Conservation (phyloP, 306 rosid species). For the Inga leiocalycina region DNA sequence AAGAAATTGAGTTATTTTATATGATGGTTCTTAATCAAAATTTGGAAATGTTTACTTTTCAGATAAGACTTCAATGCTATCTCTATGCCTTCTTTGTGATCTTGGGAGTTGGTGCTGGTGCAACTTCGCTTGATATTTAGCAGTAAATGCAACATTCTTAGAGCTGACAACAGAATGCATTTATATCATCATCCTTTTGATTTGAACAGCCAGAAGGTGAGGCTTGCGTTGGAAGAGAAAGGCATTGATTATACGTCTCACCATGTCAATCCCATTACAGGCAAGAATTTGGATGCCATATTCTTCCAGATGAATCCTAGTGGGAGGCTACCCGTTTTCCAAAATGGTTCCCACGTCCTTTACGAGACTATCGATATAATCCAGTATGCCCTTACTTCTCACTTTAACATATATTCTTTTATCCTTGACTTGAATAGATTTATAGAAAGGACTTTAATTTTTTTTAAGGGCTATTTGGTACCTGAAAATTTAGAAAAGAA, state of each 20-base stretch:
- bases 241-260: slow-evolving; percentile 83
- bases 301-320: slow-evolving; percentile 78
- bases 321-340: slow-evolving; percentile 84
- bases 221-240: slow-evolving; percentile 92
- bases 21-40: slow-evolving; percentile 9
- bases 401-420: not conserved
- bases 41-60: slow-evolving; percentile 38
- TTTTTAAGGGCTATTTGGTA: not conserved
- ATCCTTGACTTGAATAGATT: slow-evolving; percentile 6
- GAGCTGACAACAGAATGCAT: slow-evolving; percentile 67
- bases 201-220: slow-evolving; percentile 85
- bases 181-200: slow-evolving; percentile 93
- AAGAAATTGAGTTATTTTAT: not conserved
- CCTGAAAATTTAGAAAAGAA: not conserved
- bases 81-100: slow-evolving; percentile 8
- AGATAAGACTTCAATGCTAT: slow-evolving; percentile 28
- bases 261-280: slow-evolving; percentile 91
- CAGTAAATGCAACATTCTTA: slow-evolving; percentile 19
- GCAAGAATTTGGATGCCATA: slow-evolving; percentile 80
- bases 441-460: not conserved
- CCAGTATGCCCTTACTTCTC: slow-evolving; percentile 62
- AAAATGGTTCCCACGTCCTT: slow-evolving; percentile 83
- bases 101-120: slow-evolving; percentile 31
- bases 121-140: slow-evolving; percentile 5
- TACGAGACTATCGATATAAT: slow-evolving; percentile 79